Evolutionary conservation across 176 grass and related monocot genomes (phyloP).

Genomic region (Cymbopogon citratus): DNA sequence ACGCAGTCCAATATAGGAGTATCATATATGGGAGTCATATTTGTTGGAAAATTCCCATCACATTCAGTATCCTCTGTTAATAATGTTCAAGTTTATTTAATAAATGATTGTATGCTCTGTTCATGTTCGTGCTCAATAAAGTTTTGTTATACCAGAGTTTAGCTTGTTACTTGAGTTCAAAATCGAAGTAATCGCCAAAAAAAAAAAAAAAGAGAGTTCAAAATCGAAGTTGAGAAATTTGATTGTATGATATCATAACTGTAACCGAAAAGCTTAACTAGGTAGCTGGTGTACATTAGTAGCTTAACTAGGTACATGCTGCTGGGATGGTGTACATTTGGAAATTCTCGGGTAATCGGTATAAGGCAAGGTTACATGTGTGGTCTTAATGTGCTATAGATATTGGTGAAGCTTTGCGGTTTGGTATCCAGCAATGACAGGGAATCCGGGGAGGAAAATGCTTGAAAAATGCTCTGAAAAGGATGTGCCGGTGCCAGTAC

Average conservation of each 20-base stretch:
- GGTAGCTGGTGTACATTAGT: no score
- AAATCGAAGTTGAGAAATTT: background rate
- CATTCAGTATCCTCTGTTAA: background rate
- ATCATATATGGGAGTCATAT: background rate
- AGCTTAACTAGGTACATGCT: background rate
- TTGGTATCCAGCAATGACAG: background rate
- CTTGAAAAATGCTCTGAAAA: background rate
- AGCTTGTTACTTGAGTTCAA: background rate
- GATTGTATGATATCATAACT: no score
- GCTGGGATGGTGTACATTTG: background rate
- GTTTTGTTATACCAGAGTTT: background rate
- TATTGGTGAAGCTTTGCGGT: constrained; percentile 17
- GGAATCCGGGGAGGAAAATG: background rate
- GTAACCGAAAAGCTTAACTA: no score
- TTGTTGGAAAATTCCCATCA: background rate
- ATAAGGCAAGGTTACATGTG: background rate
- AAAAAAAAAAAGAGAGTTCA: no score
- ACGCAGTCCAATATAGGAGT: background rate
- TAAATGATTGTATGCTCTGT: background rate
- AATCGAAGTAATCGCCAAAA: no score
- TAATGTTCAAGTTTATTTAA: constrained; percentile 21
- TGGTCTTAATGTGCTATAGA: background rate
- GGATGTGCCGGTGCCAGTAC: background rate
- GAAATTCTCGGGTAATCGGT: background rate
- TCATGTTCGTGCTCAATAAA: background rate